Conservation (phyloP, 1,139 yeast genomes). For the Candida tetrigidarum region DNA sequence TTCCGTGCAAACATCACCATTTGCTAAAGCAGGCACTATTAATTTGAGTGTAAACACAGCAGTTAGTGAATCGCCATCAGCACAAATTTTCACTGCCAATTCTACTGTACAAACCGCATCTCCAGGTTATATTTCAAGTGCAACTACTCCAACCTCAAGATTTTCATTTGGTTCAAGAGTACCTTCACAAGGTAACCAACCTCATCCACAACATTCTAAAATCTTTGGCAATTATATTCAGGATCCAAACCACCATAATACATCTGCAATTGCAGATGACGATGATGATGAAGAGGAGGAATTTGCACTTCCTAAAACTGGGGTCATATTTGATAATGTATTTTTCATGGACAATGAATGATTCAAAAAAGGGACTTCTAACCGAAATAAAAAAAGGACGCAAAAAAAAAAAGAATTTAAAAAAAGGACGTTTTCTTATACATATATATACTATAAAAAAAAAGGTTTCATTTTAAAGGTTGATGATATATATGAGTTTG, state of each 20-base stretch:
- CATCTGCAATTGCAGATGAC: conserved; percentile 46
- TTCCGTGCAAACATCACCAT: conserved; percentile 6
- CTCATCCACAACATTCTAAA: conserved; percentile 6
- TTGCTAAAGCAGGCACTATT: conserved; percentile 18
- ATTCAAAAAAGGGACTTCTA: conserved; percentile 8
- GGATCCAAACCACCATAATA: conserved; percentile 39
- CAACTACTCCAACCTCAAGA: conserved; percentile 12
- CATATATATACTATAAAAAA: conserved; percentile 5
- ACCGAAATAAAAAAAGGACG: neutral
- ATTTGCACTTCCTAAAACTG: conserved; percentile 14
- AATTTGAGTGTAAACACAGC: conserved; percentile 15
- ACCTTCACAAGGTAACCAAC: conserved; percentile 6
- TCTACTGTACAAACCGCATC: conserved; percentile 9
- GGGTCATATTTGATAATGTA: conserved; percentile 41
- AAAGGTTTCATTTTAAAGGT: neutral
- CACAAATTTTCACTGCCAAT: conserved; percentile 17
- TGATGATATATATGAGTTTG: neutral
- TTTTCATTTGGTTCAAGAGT: conserved; percentile 12
- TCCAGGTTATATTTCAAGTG: conserved; percentile 8
- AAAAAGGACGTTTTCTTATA: neutral
- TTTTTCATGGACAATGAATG: conserved; percentile 37
- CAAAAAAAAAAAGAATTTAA: neutral
- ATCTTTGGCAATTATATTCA: conserved; percentile 14
- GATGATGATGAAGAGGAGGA: too few relatives aligned
- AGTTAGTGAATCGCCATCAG: conserved; percentile 18